These are phyloP conservation scores for Adansonia madagascariensis DNA, from an alignment of 441 rosid species.

Conservation along the genomic window DNA sequence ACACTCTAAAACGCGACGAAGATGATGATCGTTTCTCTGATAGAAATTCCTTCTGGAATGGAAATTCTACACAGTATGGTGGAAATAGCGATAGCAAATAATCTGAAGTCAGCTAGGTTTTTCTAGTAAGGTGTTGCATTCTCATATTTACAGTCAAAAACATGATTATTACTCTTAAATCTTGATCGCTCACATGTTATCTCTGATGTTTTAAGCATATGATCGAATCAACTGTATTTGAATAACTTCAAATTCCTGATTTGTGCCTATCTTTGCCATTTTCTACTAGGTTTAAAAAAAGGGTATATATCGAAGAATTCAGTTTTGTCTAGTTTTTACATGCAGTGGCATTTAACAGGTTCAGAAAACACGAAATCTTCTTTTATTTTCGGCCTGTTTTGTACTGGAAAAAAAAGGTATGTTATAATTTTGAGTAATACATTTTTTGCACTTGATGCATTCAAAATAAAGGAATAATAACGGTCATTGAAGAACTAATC, in stretches of 20 bases:
- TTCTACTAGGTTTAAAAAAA: neutral
- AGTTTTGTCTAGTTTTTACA: too few relatives aligned
- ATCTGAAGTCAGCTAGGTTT: neutral
- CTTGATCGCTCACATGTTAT: neutral
- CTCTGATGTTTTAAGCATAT: neutral
- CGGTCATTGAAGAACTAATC: too few relatives aligned
- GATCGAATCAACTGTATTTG: neutral
- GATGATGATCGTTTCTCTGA: constrained; percentile 60
- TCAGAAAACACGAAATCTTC: too few relatives aligned
- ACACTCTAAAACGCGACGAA: constrained; percentile 73
- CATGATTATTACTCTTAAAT: neutral
- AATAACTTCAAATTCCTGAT: neutral
- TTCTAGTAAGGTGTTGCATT: neutral
- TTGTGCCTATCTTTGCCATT: neutral
- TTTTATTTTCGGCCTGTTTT: too few relatives aligned
- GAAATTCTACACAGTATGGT: constrained; percentile 86
- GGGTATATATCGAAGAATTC: neutral
- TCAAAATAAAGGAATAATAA: too few relatives aligned
- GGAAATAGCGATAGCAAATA: constrained; percentile 48
- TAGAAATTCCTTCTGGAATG: constrained; percentile 84
- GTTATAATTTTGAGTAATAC: too few relatives aligned
- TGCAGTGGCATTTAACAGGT: too few relatives aligned
- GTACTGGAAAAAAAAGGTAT: too few relatives aligned
- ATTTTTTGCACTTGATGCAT: too few relatives aligned
- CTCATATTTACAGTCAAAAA: neutral